Evolutionary conservation across 73 alveolate genomes (phyloP).

Genomic region (Paramecium pentaurelia): DNA sequence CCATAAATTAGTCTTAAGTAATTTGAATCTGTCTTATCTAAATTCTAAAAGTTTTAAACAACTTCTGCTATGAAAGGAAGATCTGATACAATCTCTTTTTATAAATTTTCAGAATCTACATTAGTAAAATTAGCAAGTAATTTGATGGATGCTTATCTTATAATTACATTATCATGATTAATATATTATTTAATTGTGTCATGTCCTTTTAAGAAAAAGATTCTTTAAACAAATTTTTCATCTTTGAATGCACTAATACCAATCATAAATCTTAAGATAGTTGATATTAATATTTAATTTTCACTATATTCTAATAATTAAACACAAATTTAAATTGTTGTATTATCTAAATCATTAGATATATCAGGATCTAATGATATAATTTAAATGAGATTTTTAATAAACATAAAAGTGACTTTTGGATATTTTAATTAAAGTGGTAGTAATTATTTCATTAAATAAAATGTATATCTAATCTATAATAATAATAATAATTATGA

Average conservation of each 20-base stretch:
- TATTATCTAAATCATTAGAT: background rate
- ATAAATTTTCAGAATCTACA: background rate
- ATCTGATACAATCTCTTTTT: background rate
- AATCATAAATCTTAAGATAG: background rate
- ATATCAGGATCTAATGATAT: background rate
- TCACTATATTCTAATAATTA: background rate
- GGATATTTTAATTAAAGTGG: background rate
- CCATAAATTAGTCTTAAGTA: background rate
- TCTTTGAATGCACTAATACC: background rate
- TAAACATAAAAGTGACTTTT: background rate
- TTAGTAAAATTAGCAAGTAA: background rate
- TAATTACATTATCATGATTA: background rate
- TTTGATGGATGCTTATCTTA: background rate
- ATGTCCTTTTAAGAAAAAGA: background rate
- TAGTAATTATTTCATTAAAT: background rate
- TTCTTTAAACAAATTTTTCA: background rate
- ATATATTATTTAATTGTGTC: background rate
- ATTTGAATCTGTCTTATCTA: background rate
- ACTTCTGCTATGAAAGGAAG: background rate
- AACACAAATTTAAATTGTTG: background rate
- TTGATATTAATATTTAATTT: background rate
- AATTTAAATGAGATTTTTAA: background rate
- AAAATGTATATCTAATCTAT: background rate
- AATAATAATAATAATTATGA: background rate
- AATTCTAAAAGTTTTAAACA: background rate